Base-by-base conservation (phyloP, 2,329 filamentous ascomycete species). In the Pseudogymnoascus sp. region DNA sequence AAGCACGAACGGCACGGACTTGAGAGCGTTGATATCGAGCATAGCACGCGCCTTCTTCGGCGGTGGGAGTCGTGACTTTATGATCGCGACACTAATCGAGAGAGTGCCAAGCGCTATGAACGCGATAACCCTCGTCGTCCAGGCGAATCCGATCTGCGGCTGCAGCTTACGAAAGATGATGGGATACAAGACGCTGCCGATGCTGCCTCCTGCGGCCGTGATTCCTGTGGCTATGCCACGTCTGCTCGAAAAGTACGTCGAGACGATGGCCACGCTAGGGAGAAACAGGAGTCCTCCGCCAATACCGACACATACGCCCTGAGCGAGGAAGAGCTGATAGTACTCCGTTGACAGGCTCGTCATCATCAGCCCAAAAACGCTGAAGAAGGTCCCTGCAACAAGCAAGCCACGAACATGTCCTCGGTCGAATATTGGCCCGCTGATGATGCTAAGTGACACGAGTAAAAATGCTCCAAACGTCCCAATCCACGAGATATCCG, bases 321-420 rank as follows among this genome's bases (percentile, higher is more conserved):
- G 79, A 0, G 77, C 73, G 2, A 81, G 72, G 30, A 84, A 71
- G 67, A 83, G 79, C 38, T 83, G 81, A 65, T 79, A 84, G 69
- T 82, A 83, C 62, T 81, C 67, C 0, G 74, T 80, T 60, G 77
- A 85, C 12, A 49, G 71, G 6, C 78, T 81, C 0, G 82, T 77
- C 83, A 87, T 86, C 82, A 88, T 86, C 4, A 88, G 69, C 2
- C 82, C 81, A 61, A 87, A 81, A 12, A 87, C 79, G 62, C 85
- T 81, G 36, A 85, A 69, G 60, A 85, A 72, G 0, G 77, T 79
- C 14, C 84, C 84, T 9, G 70, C 69, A 1, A 84, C 35, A 1
- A 86, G 69, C 0, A 89, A 73, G 55, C 75, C 79, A 25, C 80
- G 78, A 0, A 86, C 84, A 0, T 87, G 87, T 63, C 84, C 82